These are phyloP conservation scores for Artemisia argyi DNA, from an alignment of 129 eudicot species.

Conservation along the genomic window DNA sequence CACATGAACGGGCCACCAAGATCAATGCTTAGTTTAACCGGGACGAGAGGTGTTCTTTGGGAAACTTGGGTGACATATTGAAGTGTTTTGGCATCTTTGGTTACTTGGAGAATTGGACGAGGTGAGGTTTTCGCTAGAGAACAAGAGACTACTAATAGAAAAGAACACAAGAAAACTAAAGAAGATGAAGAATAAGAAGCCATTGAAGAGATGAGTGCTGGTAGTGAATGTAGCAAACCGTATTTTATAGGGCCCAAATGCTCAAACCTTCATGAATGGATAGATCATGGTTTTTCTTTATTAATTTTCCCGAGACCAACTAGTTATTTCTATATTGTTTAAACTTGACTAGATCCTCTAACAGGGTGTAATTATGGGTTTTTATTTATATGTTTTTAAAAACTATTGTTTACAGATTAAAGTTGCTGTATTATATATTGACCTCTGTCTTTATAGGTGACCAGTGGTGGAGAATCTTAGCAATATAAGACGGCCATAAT, in stretches of 20 bases:
- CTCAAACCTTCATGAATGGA: not conserved
- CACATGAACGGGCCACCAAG: slow-evolving; percentile 18
- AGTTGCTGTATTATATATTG: no score
- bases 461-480: no score
- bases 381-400: not conserved
- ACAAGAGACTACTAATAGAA: slow-evolving; percentile 11
- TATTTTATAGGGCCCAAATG: not conserved
- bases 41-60: slow-evolving; percentile 45
- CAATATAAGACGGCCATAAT: no score
- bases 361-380: not conserved
- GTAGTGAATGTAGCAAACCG: not conserved
- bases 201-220: slow-evolving; percentile 2
- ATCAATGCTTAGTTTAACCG: slow-evolving; percentile 28
- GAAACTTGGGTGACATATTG: slow-evolving; percentile 39
- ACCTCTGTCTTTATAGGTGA: no score
- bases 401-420: no score
- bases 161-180: slow-evolving; percentile 1
- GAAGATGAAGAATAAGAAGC: slow-evolving; percentile 1
- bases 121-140: slow-evolving; percentile 23
- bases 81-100: slow-evolving; percentile 41
- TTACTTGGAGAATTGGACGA: slow-evolving; percentile 38
- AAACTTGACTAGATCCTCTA: not conserved
- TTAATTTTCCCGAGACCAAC: not conserved
- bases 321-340: not conserved
- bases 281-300: not conserved